phyloP scores from a whole-genome alignment of 2,329 filamentous ascomycete species.

The Botrytis cinerea region DNA sequence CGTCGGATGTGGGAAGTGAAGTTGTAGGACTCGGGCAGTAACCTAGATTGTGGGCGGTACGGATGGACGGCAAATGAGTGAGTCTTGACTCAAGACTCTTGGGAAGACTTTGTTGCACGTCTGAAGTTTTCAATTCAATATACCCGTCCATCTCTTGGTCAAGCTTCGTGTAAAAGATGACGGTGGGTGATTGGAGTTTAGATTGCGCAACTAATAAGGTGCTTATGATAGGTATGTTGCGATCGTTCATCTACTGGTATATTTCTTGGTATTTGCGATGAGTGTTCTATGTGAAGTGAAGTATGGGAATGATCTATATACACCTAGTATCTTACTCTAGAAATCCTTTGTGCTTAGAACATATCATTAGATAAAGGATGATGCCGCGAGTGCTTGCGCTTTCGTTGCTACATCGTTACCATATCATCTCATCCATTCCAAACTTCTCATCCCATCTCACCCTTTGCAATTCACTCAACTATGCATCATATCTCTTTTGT shows the following conservation, averaged over 20 bases:
- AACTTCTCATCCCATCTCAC: not conserved
- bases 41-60: not conserved
- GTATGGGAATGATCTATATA: not conserved
- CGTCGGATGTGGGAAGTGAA: not conserved
- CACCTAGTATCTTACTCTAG: not conserved
- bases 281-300: not conserved
- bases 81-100: too few species aligned
- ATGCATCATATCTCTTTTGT: not conserved
- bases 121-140: not conserved
- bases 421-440: not conserved
- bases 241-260: not conserved
- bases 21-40: not conserved
- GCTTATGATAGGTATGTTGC: not conserved
- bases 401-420: not conserved
- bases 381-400: not conserved
- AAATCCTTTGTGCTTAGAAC: rapidly evolving
- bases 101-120: not conserved
- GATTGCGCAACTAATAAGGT: not conserved
- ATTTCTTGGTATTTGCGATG: not conserved
- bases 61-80: not conserved
- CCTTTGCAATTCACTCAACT: too few species aligned
- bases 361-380: not conserved
- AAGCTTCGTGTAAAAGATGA: not conserved
- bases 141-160: not conserved
- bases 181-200: not conserved